Base-by-base conservation (phyloP, 257 asterid species). In the Avicennia marina region DNA sequence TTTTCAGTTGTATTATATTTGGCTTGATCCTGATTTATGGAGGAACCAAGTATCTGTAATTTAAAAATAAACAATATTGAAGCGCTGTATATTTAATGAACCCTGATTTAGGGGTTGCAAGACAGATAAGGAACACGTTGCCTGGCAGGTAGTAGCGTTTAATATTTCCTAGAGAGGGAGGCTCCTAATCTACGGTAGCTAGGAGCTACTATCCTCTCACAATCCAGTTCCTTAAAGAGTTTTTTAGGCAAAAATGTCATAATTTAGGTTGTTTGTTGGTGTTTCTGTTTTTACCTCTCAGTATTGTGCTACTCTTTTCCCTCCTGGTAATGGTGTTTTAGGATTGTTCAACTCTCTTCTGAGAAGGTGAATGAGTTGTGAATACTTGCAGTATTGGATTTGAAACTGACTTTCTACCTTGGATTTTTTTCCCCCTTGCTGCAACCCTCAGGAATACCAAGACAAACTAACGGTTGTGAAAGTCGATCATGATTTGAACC, bases 401-500 rank as follows among this genome's bases (percentile, higher is more conserved):
- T 3, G 46, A 20, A 43, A 21, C 38, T 42, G 41, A 58, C 29
- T 22, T 44, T 47, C 57, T 20, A 59, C 17, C 25, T 18, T 57
- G 40, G 16, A 25, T 40, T 32, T 22, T 19, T 66, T 12, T 53
- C 22, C 20, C 27, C 21, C 7, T 34, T 40, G 15, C 42, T 56
- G 27, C 22, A 49, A 57, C 50, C 20, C 13, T 21, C 72, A 85
- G 95, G 95, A 88, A 69, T 85, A 88, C 53, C 48, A 81, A 68
- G 95, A 84, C 46, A 88, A 75, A 75, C 75, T 88, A 54, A 62
- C 49, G n/a, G 72, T 88, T 36, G 96, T 85, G 64, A 88, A 88
- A 76, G 60, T 88, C 17, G 96, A 88, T 64, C 90, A 85, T 47
- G 96, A 88, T 65, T 62, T 70, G n/a, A 88, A 83, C 68, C 96